phyloP scores from a whole-genome alignment of 192 early-diverging fungal species.

The Backusella macrospora region DNA sequence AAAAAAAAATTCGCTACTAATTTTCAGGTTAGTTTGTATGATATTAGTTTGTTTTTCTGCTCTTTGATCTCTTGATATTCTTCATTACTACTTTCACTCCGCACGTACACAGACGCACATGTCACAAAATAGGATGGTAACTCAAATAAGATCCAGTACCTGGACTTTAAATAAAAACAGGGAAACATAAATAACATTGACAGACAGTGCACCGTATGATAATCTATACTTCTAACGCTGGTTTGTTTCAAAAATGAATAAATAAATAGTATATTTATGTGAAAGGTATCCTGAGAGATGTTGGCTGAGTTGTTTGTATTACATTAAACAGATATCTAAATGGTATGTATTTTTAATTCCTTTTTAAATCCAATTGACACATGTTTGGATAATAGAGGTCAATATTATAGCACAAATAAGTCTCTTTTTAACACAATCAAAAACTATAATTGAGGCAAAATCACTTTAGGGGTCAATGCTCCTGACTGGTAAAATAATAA shows the following conservation, averaged over 20 bases:
- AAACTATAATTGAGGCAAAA: slow-evolving; percentile 1
- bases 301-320: slow-evolving; percentile 11
- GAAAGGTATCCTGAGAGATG: background rate
- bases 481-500: background rate
- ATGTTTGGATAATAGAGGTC: slow-evolving; percentile 1
- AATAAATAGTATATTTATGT: background rate
- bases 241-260: background rate
- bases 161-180: background rate
- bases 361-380: slow-evolving; percentile 8
- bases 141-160: background rate
- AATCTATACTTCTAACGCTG: background rate
- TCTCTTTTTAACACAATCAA: background rate
- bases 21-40: too few relatives aligned
- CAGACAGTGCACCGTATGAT: background rate
- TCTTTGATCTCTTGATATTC: background rate
- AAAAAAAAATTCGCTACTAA: too few relatives aligned
- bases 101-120: background rate
- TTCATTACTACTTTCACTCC: background rate
- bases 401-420: slow-evolving; percentile 1
- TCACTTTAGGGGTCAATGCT: background rate
- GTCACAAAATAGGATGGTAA: background rate
- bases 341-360: background rate
- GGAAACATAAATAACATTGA: background rate
- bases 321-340: background rate
- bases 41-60: too few relatives aligned